These are phyloP conservation scores for Acer negundo DNA, from an alignment of 345 rosid genomes.

Conservation along the genomic window DNA sequence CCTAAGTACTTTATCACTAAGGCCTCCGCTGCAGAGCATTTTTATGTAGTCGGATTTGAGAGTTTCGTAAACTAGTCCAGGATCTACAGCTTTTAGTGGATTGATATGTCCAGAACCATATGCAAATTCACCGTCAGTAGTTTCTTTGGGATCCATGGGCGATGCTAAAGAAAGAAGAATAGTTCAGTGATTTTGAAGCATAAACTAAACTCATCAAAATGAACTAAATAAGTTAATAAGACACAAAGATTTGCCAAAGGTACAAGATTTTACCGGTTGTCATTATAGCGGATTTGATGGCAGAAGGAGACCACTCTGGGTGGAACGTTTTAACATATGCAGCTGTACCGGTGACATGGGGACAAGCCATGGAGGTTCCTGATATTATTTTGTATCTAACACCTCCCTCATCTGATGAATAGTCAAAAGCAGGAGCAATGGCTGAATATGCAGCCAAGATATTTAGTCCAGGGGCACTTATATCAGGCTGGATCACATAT, in stretches of 20 bases:
- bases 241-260: neutral
- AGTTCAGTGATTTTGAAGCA: neutral
- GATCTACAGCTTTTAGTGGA: slow-evolving; percentile 36
- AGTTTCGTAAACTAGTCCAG: slow-evolving; percentile 50
- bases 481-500: slow-evolving; percentile 33
- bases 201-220: neutral
- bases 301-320: slow-evolving; percentile 65
- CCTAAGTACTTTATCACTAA: slow-evolving; percentile 16
- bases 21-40: slow-evolving; percentile 39
- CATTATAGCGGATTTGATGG: slow-evolving; percentile 69
- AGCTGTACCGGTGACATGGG: slow-evolving; percentile 51
- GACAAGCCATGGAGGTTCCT: slow-evolving; percentile 71
- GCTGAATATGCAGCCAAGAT: slow-evolving; percentile 30
- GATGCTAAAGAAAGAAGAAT: slow-evolving; percentile 24
- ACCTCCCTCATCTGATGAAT: slow-evolving; percentile 19
- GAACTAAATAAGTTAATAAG: neutral
- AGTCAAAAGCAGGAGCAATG: slow-evolving; percentile 13
- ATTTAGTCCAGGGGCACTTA: slow-evolving; percentile 39
- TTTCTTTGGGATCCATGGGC: slow-evolving; percentile 31
- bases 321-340: slow-evolving; percentile 48
- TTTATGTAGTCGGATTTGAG: slow-evolving; percentile 34
- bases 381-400: slow-evolving; percentile 28
- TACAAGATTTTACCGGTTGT: slow-evolving; percentile 47
- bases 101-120: slow-evolving; percentile 49
- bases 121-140: slow-evolving; percentile 30